Evolutionary conservation across 169 alveolate species (phyloP), one percentile per base, ranked within the genome.

Genomic region (Plasmodium cynomolgi): DNA sequence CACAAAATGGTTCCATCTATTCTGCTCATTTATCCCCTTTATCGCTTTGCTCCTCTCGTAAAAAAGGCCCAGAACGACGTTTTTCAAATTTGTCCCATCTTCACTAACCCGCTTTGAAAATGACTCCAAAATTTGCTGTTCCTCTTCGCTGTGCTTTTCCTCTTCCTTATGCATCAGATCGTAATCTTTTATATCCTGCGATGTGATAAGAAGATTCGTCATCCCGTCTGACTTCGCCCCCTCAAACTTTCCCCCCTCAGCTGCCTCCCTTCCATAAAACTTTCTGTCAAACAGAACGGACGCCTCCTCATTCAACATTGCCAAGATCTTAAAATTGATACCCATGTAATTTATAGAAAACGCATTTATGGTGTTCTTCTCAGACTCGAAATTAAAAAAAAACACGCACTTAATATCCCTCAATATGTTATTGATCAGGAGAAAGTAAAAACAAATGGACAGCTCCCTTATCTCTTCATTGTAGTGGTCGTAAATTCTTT

Each of bases 391-490:
- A 50, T 88, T 88, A 31, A 80, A 88, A 62, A 88, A 80, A 44
- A 88, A 81, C 34, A 88, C 94, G 23, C 91, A 88, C 71, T 86
- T 86, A 44, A 88, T 88, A 44, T 88, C 94, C 54, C 90, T 88
- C 54, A 80, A 47, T 34, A 88, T 74, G 58, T 88, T 88, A 62
- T 88, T 88, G 26, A 88, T 79, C 82, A 88, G 50, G 37, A 88
- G 94, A 88, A 88, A 88, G 71, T 88, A 88, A 58, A 88, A 80
- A 26, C 88, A 80, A 31, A 88, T 20, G 7, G 94, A 88, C 23
- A 88, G 17, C 54, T 88, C 94, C 54, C 94, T 88, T 68, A 88
- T 88, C 73, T 80, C 94, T 79, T 88, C 90, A 88, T 88, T 88
- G 44, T 88, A 88, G 2, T 79, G 17, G 56, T 88, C 94, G 54